Conservation (phyloP, 106 monocot species). For the Narthecium ossifragum region DNA sequence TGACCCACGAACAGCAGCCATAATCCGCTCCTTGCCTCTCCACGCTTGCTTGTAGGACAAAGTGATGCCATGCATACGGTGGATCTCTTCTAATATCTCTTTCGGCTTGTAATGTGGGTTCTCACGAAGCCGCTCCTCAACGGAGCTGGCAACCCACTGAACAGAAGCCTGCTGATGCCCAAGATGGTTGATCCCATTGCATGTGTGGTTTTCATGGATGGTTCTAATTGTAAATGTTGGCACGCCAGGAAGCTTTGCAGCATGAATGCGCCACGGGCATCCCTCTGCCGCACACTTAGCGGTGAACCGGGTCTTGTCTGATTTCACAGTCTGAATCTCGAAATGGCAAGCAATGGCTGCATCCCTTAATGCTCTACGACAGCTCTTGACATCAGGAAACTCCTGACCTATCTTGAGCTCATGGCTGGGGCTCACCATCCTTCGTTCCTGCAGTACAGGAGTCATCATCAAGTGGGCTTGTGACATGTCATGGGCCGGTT, state of each 20-base stretch:
- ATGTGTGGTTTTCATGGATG: conserved; percentile 72
- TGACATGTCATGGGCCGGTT: conserved; percentile 40
- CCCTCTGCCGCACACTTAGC: conserved; percentile 85
- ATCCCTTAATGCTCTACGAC: conserved; percentile 74
- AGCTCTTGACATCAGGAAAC: conserved; percentile 88
- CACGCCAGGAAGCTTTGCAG: conserved; percentile 90
- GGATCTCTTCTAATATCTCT: conserved; percentile 96
- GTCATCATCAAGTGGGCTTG: conserved; percentile 30
- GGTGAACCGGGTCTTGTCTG: conserved; percentile 93
- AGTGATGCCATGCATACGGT: conserved; percentile 85
- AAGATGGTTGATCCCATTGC: conserved; percentile 76
- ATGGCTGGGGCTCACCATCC: conserved; percentile 28
- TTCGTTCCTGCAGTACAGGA: conserved; percentile 52
- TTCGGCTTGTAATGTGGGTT: conserved; percentile 96
- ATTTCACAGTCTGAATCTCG: conserved; percentile 97
- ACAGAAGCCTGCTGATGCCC: conserved; percentile 98
- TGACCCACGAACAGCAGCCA: conserved; percentile 88
- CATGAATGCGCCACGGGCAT: conserved; percentile 93
- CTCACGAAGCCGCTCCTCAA: conserved; percentile 85
- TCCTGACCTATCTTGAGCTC: conserved; percentile 83
- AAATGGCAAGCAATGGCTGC: conserved; percentile 95
- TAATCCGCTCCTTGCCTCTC: conserved; percentile 96
- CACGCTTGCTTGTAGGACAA: conserved; percentile 97
- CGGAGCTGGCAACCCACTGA: conserved; percentile 93
- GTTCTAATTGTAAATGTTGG: conserved; percentile 93